Percentiles rank a stretch among this genome's conserved stretches.
phyloP scores from a whole-genome alignment of 1,139 yeast species.

The Geotrichum citri-aurantii region DNA sequence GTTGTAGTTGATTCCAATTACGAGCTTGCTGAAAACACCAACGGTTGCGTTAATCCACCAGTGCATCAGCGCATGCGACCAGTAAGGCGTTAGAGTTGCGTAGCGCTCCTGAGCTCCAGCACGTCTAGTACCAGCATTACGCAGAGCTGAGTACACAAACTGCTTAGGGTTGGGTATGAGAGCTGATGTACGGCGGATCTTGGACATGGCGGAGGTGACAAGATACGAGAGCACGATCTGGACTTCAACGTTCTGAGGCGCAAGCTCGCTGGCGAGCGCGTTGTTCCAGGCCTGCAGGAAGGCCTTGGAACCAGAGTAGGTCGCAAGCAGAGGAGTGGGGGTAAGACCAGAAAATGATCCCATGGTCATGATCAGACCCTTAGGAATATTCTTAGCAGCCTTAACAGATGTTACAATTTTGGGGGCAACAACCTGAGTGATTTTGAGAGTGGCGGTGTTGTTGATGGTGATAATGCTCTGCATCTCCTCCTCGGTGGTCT shows the following conservation, averaged over 20 bases:
- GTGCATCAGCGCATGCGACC: conserved; percentile 93
- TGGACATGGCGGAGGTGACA: conserved; percentile 95
- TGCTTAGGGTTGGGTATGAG: conserved; percentile 75
- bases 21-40: conserved; percentile 72
- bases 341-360: conserved; percentile 94
- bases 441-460: conserved; percentile 74
- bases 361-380: conserved; percentile 83
- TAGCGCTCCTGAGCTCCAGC: conserved; percentile 89
- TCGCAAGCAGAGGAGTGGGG: conserved; percentile 89
- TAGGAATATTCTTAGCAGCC: conserved; percentile 28
- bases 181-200: conserved; percentile 68
- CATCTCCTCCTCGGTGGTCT: conserved; percentile 69
- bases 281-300: conserved; percentile 90
- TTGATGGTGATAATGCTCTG: conserved; percentile 77
- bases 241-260: conserved; percentile 66
- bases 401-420: conserved; percentile 50
- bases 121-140: conserved; percentile 63
- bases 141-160: conserved; percentile 68
- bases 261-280: conserved; percentile 84
- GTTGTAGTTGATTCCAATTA: conserved; percentile 57
- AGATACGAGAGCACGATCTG: conserved; percentile 83
- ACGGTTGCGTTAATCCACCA: conserved; percentile 71
- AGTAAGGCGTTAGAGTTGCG: conserved; percentile 84
- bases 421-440: conserved; percentile 75
- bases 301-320: conserved; percentile 94